Conservation (phyloP, 2,329 filamentous ascomycete genomes). For the Colletotrichum sp. region DNA sequence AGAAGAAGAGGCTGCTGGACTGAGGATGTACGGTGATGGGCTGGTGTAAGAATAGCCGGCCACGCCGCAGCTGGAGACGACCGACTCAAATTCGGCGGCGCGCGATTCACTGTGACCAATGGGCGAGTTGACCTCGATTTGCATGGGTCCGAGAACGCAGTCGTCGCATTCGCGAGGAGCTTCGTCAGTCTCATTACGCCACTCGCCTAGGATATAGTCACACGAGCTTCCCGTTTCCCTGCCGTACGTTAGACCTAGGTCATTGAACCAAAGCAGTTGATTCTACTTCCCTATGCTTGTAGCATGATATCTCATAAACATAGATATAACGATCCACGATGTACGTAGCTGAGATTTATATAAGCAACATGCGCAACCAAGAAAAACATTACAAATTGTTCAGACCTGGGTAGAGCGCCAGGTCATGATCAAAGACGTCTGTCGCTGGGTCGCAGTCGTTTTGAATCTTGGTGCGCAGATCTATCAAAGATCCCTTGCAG, state of each 20-base stretch:
- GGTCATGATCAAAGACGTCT: too few species aligned
- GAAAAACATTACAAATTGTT: too few species aligned
- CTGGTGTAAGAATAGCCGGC: not conserved
- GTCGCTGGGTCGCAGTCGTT: too few species aligned
- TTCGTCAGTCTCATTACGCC: not conserved
- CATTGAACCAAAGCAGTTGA: too few species aligned
- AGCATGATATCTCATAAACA: too few species aligned
- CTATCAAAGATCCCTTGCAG: too few species aligned
- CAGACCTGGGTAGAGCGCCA: too few species aligned
- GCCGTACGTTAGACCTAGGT: not conserved
- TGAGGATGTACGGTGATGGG: not conserved
- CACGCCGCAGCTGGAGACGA: not conserved
- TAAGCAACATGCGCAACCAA: too few species aligned
- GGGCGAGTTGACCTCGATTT: not conserved
- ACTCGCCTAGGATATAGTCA: not conserved
- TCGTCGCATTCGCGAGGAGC: not conserved
- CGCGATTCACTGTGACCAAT: not conserved
- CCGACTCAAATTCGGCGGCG: not conserved
- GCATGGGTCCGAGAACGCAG: not conserved
- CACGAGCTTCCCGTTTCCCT: not conserved
- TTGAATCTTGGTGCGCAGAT: too few species aligned
- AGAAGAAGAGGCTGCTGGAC: not conserved
- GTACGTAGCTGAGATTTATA: too few species aligned
- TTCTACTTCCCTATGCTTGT: not conserved
- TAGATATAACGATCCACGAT: too few species aligned